A percentile compares a stretch with the other conserved stretches of the same genome.
phyloP scores from a whole-genome alignment of 1,284 basidiomycete species.

The Boletellus deceptivus region DNA sequence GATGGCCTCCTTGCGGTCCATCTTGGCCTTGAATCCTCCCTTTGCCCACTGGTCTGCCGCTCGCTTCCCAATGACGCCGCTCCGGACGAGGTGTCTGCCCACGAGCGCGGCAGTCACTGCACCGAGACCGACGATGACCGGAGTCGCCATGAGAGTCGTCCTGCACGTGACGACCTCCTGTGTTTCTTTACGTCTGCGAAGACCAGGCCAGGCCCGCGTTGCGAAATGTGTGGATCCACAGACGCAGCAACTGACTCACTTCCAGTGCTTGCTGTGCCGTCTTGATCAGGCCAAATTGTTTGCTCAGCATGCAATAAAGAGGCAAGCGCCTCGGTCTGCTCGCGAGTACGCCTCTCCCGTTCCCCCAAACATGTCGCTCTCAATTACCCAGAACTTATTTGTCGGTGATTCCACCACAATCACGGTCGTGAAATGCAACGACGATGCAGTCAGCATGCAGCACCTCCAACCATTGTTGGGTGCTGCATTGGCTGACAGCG shows the following conservation, averaged over 20 bases:
- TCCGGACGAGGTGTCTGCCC: conserved; percentile 66
- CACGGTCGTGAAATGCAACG: conserved; percentile 21
- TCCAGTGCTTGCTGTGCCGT: conserved; percentile 17
- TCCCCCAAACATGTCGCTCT: conserved; percentile 17
- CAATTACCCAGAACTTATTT: conserved; percentile 34
- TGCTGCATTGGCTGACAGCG: conserved; percentile 10
- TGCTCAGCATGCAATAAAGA: conserved; percentile 7
- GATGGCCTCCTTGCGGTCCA: conserved; percentile 94
- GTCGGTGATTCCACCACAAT: conserved; percentile 18
- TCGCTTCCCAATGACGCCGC: conserved; percentile 54
- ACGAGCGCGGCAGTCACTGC: conserved; percentile 79
- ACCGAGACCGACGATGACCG: conserved; percentile 74
- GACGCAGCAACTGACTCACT: not conserved
- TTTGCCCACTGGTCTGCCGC: conserved; percentile 85
- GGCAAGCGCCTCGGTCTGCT: not conserved
- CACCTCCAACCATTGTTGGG: conserved; percentile 30
- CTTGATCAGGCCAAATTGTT: not conserved
- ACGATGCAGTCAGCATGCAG: conserved; percentile 20
- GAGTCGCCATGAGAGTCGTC: conserved; percentile 58
- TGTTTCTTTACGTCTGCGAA: too few species aligned
- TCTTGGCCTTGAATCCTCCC: conserved; percentile 94
- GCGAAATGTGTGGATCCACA: conserved; percentile 2
- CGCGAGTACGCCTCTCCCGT: conserved; percentile 2
- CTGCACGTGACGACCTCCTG: conserved; percentile 12
- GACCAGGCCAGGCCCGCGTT: not conserved